phyloP scores from a whole-genome alignment of 148 eudicot genomes.

The Polygonum maritimum region DNA sequence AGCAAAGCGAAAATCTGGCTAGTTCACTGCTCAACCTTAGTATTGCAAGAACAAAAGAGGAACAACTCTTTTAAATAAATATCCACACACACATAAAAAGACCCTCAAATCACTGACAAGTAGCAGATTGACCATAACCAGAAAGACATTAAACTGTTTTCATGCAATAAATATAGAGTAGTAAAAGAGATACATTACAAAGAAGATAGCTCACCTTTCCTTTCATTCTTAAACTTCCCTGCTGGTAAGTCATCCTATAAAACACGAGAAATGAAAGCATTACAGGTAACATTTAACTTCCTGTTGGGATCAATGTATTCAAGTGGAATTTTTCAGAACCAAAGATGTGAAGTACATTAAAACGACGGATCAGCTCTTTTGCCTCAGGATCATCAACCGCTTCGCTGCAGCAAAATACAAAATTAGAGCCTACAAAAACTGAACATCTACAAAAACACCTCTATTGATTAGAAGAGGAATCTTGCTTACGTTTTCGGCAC shows the following conservation, averaged over 20 bases:
- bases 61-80: neutral
- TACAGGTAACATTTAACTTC: neutral
- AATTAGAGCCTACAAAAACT: neutral
- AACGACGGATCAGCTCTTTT: slow-evolving; percentile 47
- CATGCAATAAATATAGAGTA: neutral
- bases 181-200: neutral
- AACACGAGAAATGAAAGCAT: neutral
- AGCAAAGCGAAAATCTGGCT: neutral
- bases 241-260: slow-evolving; percentile 43
- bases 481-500: slow-evolving; percentile 52
- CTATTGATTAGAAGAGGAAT: neutral
- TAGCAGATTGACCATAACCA: neutral
- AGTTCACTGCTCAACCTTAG: neutral
- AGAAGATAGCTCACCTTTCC: slow-evolving; percentile 41
- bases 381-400: slow-evolving; percentile 48
- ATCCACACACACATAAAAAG: neutral
- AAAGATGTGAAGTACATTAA: slow-evolving; percentile 32
- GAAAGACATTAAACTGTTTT: neutral
- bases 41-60: neutral
- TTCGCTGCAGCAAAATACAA: slow-evolving; percentile 41
- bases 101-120: neutral
- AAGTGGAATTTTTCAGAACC: neutral
- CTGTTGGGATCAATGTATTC: neutral
- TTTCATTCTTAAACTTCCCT: slow-evolving; percentile 42
- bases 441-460: neutral